phyloP scores from a whole-genome alignment of 202 grass and related monocot species.

The Schoenoplectus tabernaemontani region DNA sequence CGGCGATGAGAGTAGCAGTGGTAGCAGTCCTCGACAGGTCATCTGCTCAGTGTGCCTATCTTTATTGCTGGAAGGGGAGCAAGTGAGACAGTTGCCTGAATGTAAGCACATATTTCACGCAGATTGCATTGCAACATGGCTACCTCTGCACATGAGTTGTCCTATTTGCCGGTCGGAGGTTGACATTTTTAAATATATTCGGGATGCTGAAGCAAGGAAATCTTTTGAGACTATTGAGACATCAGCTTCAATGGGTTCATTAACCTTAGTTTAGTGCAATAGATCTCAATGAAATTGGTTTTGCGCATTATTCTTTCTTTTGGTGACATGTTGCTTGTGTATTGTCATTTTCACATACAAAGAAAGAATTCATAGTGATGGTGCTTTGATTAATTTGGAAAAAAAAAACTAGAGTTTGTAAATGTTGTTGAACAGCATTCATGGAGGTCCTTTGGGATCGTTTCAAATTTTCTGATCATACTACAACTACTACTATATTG shows the following conservation, averaged over 20 bases:
- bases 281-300: neutral
- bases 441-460: neutral
- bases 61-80: slow-evolving; percentile 7
- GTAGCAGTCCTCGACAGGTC: slow-evolving; percentile 17
- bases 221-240: no score
- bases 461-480: neutral
- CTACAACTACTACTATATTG: no score
- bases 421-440: neutral
- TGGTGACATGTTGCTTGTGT: neutral
- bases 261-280: neutral
- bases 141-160: slow-evolving; percentile 12
- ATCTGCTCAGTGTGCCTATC: slow-evolving; percentile 49
- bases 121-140: slow-evolving; percentile 15
- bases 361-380: neutral
- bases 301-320: neutral
- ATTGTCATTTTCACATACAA: neutral
- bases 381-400: neutral
- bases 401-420: no score
- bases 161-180: slow-evolving; percentile 18
- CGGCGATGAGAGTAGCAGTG: neutral
- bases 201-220: neutral
- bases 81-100: slow-evolving; percentile 8
- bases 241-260: neutral
- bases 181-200: neutral
- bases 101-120: slow-evolving; percentile 25